Evolutionary conservation across 129 eudicot species (phyloP).

Genomic region (Ambrosia artemisiifolia): DNA sequence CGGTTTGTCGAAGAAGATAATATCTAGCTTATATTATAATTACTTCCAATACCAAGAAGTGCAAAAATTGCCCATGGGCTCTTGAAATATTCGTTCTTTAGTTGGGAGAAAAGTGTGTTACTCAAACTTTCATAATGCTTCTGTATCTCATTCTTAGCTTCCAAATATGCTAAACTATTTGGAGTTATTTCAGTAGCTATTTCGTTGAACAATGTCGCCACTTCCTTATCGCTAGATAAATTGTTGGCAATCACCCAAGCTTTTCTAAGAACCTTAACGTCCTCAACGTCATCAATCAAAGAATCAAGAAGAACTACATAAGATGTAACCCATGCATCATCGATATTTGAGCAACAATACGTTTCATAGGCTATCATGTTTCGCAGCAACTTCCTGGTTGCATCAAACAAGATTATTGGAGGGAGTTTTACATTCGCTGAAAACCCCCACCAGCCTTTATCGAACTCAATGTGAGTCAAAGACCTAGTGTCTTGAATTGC

Average conservation of each 20-base stretch:
- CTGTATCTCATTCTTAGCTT: background rate
- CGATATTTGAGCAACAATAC: background rate
- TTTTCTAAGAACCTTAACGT: slow-evolving; percentile 26
- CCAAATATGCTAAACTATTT: background rate
- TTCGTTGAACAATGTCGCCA: slow-evolving; percentile 26
- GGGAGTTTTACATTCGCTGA: slow-evolving; percentile 27
- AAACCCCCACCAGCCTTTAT: background rate
- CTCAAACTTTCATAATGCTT: slow-evolving; percentile 7
- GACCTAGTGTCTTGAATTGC: background rate
- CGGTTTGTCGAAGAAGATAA: no score
- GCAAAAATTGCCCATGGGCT: slow-evolving; percentile 38
- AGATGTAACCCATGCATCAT: slow-evolving; percentile 17
- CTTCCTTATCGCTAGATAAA: slow-evolving; percentile 28
- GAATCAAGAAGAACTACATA: slow-evolving; percentile 38
- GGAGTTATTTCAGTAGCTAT: slow-evolving; percentile 19
- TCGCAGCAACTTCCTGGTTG: slow-evolving; percentile 22
- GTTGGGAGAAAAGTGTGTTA: slow-evolving; percentile 13
- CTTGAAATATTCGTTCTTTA: slow-evolving; percentile 19
- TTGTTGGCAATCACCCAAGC: slow-evolving; percentile 14
- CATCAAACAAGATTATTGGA: slow-evolving; percentile 19
- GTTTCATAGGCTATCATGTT: slow-evolving; percentile 49
- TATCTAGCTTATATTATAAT: no score
- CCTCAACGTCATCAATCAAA: slow-evolving; percentile 25
- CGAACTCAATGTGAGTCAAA: slow-evolving; percentile 8
- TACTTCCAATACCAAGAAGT: no score